Evolutionary conservation across 148 eudicot species (phyloP).

Genomic region (Rhododendron griersonianum): DNA sequence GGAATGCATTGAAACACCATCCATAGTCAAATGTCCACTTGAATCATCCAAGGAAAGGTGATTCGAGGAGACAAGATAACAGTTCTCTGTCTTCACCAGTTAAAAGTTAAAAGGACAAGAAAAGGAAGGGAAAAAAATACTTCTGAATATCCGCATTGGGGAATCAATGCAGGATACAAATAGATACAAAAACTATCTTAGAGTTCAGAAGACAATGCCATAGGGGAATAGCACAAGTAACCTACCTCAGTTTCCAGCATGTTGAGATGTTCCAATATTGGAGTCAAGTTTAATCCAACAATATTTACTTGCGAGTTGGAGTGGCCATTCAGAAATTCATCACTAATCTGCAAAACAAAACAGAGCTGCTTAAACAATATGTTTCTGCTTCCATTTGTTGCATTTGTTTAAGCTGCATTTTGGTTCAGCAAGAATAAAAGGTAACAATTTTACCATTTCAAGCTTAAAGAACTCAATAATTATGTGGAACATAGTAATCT

Average conservation of each 20-base stretch:
- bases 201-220: background rate
- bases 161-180: background rate
- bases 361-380: background rate
- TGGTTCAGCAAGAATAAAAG: background rate
- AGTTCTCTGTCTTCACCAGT: background rate
- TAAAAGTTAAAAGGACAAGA: background rate
- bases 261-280: constrained; percentile 6
- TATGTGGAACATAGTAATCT: background rate
- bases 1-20: background rate
- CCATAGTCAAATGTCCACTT: background rate
- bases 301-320: constrained; percentile 24
- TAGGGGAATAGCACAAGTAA: constrained; percentile 16
- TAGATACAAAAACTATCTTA: background rate
- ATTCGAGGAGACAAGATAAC: background rate
- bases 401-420: background rate
- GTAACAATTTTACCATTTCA: background rate
- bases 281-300: constrained; percentile 18
- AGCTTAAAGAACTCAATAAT: background rate
- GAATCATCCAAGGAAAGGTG: background rate
- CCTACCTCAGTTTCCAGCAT: constrained; percentile 4
- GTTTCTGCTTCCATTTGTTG: background rate
- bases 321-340: constrained; percentile 24
- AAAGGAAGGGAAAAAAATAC: background rate
- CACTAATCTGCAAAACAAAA: constrained; percentile 23
- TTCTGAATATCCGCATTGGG: background rate